Conservation (phyloP, 176 grass and related monocot species). For the Puccinellia tenuiflora region DNA sequence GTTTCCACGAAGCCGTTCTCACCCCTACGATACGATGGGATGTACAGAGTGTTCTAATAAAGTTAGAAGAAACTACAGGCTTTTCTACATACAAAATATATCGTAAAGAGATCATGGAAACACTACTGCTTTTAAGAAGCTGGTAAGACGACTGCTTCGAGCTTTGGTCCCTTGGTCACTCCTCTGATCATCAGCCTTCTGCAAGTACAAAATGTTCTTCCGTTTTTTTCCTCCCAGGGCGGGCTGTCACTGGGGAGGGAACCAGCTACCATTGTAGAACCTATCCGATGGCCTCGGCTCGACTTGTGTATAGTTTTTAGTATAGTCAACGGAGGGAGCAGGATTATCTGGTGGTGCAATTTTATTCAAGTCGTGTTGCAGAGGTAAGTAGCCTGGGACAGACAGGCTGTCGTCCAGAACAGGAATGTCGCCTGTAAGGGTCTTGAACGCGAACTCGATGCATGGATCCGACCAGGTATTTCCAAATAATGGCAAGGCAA, state of each 20-base stretch:
- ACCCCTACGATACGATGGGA: neutral
- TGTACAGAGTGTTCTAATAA: constrained; percentile 33
- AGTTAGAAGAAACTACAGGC: constrained; percentile 24
- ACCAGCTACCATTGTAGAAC: constrained; percentile 31
- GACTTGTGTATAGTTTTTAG: constrained; percentile 17
- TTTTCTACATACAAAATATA: constrained; percentile 32
- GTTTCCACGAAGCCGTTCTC: neutral
- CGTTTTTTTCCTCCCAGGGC: neutral
- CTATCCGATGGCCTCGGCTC: constrained; percentile 21
- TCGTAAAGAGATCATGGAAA: neutral
- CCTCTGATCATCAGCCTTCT: constrained; percentile 5
- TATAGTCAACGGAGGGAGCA: constrained; percentile 10
- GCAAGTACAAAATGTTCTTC: neutral
- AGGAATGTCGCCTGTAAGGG: constrained; percentile 60
- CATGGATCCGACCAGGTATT: constrained; percentile 61
- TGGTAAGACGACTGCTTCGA: neutral
- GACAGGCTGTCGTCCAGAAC: constrained; percentile 30
- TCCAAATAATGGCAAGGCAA: constrained; percentile 39
- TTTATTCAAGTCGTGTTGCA: constrained; percentile 43
- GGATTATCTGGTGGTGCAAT: constrained; percentile 7
- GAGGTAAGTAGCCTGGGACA: constrained; percentile 24
- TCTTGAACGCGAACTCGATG: constrained; percentile 71
- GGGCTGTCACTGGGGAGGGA: constrained; percentile 38
- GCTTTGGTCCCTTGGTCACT: constrained; percentile 1
- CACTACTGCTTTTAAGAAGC: neutral